phyloP scores from a whole-genome alignment of 2,329 filamentous ascomycete genomes.

The Fusarium chaquense region DNA sequence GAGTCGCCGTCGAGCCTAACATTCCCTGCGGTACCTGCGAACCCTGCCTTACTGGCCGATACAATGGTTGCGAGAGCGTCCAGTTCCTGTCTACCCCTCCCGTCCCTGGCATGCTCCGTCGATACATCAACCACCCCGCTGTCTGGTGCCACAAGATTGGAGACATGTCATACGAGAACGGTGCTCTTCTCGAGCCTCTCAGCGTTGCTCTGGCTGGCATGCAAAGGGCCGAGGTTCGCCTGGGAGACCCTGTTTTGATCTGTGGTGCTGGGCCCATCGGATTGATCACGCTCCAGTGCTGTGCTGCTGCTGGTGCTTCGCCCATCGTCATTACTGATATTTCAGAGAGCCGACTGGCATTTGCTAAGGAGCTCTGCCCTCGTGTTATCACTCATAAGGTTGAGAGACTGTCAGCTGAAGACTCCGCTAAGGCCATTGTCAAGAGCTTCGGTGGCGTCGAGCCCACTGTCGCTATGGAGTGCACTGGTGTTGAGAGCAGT shows the following conservation, averaged over 20 bases:
- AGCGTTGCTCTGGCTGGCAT: constrained; percentile 90
- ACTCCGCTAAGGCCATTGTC: constrained; percentile 76
- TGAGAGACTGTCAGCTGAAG: constrained; percentile 73
- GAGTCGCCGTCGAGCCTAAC: constrained; percentile 94
- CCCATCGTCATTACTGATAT: constrained; percentile 96
- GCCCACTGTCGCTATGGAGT: constrained; percentile 86
- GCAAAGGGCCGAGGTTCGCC: constrained; percentile 81
- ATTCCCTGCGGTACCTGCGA: constrained; percentile 92
- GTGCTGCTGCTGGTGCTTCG: constrained; percentile 85
- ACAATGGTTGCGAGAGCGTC: constrained; percentile 92
- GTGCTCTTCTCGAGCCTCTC: constrained; percentile 89
- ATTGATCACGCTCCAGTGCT: constrained; percentile 87
- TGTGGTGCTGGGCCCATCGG: constrained; percentile 96
- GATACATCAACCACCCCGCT: constrained; percentile 95
- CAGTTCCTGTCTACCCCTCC: constrained; percentile 92
- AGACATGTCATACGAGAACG: constrained; percentile 90
- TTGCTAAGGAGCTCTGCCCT: constrained; percentile 86
- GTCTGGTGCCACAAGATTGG: constrained; percentile 97
- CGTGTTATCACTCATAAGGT: constrained; percentile 85
- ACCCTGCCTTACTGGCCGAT: constrained; percentile 89
- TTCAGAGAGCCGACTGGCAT: constrained; percentile 84
- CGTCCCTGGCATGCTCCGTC: constrained; percentile 84
- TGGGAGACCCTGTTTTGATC: constrained; percentile 89
- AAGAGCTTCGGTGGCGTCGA: constrained; percentile 80
- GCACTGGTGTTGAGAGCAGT: constrained; percentile 93